Evolutionary conservation across 139 green algal genomes (phyloP).

Genomic region (Limnomonas spitsbergensis): DNA sequence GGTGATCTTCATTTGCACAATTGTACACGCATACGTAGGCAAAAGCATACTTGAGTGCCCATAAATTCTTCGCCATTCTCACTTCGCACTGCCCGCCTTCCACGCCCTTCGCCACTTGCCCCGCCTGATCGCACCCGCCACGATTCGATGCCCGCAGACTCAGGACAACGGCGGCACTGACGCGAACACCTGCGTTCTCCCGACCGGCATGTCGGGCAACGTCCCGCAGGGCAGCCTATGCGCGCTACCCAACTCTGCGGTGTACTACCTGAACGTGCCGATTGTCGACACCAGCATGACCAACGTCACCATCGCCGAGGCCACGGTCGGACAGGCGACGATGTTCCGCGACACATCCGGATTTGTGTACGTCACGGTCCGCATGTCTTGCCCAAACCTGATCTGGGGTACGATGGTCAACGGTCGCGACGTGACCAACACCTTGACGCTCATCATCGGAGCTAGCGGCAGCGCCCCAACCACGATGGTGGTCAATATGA

Average conservation of each 20-base stretch:
- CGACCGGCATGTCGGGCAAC: neutral
- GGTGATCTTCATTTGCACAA: too few species aligned
- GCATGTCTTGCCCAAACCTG: neutral
- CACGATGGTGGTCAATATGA: neutral
- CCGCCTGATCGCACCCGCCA: too few species aligned
- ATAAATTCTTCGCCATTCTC: too few species aligned
- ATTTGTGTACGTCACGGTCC: conserved; percentile 2
- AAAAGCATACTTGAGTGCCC: too few species aligned
- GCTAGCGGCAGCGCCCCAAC: neutral
- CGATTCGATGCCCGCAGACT: neutral
- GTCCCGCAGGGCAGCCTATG: neutral
- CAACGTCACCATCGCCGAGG: neutral
- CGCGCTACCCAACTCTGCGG: neutral
- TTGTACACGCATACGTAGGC: too few species aligned
- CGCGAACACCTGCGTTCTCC: neutral
- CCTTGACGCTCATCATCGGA: neutral
- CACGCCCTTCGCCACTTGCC: neutral
- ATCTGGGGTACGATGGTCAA: neutral
- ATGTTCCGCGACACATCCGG: conserved; percentile 12
- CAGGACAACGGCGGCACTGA: neutral
- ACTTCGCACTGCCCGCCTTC: neutral
- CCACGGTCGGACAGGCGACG: neutral
- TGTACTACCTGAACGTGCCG: neutral
- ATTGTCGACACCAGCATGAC: neutral
- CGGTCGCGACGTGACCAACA: conserved; percentile 11